Evolutionary conservation across 495 filamentous ascomycete genomes (phyloP).

Genomic region (Melanomma pulvis-pyrius): DNA sequence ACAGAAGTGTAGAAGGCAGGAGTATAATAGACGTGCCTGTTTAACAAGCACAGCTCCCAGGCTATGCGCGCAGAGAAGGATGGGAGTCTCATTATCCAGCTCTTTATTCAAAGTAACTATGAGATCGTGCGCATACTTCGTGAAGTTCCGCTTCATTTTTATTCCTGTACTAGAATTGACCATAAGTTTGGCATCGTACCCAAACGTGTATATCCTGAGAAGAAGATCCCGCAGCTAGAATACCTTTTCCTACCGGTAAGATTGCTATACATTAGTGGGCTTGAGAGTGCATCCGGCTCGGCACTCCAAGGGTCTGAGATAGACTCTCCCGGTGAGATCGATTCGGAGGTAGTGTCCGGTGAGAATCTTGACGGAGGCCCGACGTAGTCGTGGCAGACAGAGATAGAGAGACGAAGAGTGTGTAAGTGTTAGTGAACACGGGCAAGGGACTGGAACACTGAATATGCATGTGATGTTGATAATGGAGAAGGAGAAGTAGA

Average conservation of each 20-base stretch:
- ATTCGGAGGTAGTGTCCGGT: conserved; percentile 10
- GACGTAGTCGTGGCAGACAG: too few species aligned
- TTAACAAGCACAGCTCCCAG: conserved; percentile 16
- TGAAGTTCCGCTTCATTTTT: conserved; percentile 15
- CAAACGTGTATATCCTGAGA: conserved; percentile 21
- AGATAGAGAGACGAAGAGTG: too few species aligned
- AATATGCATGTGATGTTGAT: too few species aligned
- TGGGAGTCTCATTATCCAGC: conserved; percentile 19
- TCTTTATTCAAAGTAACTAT: conserved; percentile 6
- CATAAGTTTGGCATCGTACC: conserved; percentile 14
- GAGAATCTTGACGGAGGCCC: conserved; percentile 3
- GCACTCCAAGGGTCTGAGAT: conserved; percentile 3
- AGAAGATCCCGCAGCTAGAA: conserved; percentile 24
- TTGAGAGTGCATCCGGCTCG: conserved; percentile 4
- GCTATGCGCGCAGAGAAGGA: conserved; percentile 19
- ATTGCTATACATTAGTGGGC: background rate
- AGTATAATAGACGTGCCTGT: background rate
- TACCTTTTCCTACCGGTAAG: conserved; percentile 1
- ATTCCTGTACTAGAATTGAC: background rate
- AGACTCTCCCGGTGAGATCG: conserved; percentile 8
- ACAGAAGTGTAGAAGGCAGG: too few species aligned
- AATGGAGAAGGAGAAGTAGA: too few species aligned
- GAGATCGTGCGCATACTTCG: conserved; percentile 15
- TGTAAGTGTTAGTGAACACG: too few species aligned
- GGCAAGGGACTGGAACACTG: too few species aligned